Base-by-base conservation (phyloP, 176 grass and related monocot species). In the Pontederia paniculata region DNA sequence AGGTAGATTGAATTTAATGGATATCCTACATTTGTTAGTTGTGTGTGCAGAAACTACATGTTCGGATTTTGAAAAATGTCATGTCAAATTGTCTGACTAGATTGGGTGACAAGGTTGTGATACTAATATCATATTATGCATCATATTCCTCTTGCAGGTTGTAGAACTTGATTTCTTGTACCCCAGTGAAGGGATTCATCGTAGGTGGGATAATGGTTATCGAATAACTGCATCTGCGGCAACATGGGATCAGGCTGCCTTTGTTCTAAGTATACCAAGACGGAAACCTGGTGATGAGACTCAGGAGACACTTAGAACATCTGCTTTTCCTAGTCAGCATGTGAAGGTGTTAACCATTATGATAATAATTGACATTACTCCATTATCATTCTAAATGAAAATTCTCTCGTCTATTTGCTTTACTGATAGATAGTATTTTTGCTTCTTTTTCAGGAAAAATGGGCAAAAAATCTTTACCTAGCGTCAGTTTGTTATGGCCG, bases 141-240 rank as follows among this genome's bases (percentile, higher is more conserved):
- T 44, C 16, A 17, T 43, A 9, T 53, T 43, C 44, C 58, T 55
- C 66, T 61, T 79, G 54, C 73, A 99, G 94, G 94, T 93, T 66
- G 81, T 99, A 58, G 94, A 99, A 69, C 73, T 99, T 52, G 94
- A 99, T 73, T 99, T 99, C 63, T 68, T 99, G 10, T 99, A 99
- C 69, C 94, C 94, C 55, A 88, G 87, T 37, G 94, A 99, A 73
- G 87, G 94, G 56, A 93, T 93, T 66, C 87, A 99, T 79, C 78
- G 85, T 55, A 80, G 94, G 50, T 99, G 94, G 94, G 94, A 88
- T 25, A 60, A 59, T 63, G 94, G 94, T 72, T 99, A 80, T 55
- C 77, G 87, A 53, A 88, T 99, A 85, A 93, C 94, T 19, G 70
- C 94, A 60, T 80, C 78, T 65, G 87, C 94, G 72, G 87, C 94